These are phyloP conservation scores for Aphanomyces euteiches DNA, from an alignment of 352 stramenopile species.

Conservation along the genomic window DNA sequence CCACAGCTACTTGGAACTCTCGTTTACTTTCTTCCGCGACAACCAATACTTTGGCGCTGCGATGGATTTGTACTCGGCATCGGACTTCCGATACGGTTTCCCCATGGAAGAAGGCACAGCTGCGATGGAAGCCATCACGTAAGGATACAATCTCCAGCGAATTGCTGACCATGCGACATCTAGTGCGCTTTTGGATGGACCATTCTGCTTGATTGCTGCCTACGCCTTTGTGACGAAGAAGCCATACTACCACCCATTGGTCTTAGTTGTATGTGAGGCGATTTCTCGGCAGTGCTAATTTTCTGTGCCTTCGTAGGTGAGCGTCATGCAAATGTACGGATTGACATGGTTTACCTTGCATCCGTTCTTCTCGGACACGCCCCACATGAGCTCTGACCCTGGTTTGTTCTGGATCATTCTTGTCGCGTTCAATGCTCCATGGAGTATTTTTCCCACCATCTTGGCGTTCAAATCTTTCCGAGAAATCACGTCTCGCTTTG, in stretches of 20 bases:
- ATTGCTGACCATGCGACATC: not conserved
- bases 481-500: slow-evolving; percentile 6
- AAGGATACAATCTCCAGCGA: not conserved
- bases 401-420: slow-evolving; percentile 27
- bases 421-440: slow-evolving; percentile 20
- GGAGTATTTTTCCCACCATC: slow-evolving; percentile 19
- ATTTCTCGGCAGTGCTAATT: not conserved
- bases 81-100: slow-evolving; percentile 26
- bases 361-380: slow-evolving; percentile 23
- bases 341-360: slow-evolving; percentile 26
- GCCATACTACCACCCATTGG: slow-evolving; percentile 22
- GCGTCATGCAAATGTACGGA: slow-evolving; percentile 28
- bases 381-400: slow-evolving; percentile 15
- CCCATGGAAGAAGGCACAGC: slow-evolving; percentile 28
- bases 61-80: slow-evolving; percentile 27
- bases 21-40: slow-evolving; percentile 26
- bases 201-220: slow-evolving; percentile 18
- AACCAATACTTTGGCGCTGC: slow-evolving; percentile 27
- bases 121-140: slow-evolving; percentile 28
- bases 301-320: slow-evolving; percentile 8
- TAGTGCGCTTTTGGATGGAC: slow-evolving; percentile 25
- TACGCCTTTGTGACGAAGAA: slow-evolving; percentile 25
- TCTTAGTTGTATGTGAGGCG: slow-evolving; percentile 3
- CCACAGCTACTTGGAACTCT: slow-evolving; percentile 27
- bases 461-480: slow-evolving; percentile 14